A percentile compares a stretch with the other conserved stretches of the same genome.
Evolutionary conservation across 1,284 basidiomycete species (phyloP).

Genomic region (Ganoderma sinense): DNA sequence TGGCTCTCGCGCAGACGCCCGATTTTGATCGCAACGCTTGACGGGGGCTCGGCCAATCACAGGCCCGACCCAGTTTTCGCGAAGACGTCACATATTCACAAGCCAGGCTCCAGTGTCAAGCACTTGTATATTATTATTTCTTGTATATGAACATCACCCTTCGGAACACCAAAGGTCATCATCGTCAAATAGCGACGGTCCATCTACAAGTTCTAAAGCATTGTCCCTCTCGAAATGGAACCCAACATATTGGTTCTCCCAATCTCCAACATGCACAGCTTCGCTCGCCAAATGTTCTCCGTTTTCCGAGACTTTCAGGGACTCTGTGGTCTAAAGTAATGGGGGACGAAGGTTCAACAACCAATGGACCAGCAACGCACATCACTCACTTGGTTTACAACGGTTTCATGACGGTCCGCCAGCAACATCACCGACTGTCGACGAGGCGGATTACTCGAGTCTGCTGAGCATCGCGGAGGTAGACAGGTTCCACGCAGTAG

Average conservation of each 20-base stretch:
- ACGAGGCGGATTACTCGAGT: not conserved
- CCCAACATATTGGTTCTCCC: not conserved
- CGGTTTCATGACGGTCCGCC: not conserved
- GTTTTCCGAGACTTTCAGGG: not conserved
- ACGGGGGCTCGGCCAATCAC: slow-evolving; percentile 10
- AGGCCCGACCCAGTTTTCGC: no score
- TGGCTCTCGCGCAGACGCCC: slow-evolving; percentile 10
- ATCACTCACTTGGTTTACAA: not conserved
- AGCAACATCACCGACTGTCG: not conserved
- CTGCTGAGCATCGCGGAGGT: not conserved
- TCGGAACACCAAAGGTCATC: slow-evolving; percentile 8
- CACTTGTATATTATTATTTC: not conserved
- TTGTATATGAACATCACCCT: not conserved
- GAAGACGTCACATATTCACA: no score
- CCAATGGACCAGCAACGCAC: not conserved
- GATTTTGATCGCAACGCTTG: slow-evolving; percentile 17
- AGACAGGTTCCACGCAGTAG: not conserved
- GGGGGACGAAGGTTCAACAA: not conserved
- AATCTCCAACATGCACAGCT: not conserved
- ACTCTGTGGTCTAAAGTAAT: not conserved
- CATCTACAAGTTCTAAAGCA: slow-evolving; percentile 21
- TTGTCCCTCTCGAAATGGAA: not conserved
- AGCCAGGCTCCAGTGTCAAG: not conserved
- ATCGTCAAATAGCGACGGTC: slow-evolving; percentile 32
- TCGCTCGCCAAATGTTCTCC: not conserved